Conservation (phyloP, 2,329 filamentous ascomycete species). For the Dactylellina sp. region DNA sequence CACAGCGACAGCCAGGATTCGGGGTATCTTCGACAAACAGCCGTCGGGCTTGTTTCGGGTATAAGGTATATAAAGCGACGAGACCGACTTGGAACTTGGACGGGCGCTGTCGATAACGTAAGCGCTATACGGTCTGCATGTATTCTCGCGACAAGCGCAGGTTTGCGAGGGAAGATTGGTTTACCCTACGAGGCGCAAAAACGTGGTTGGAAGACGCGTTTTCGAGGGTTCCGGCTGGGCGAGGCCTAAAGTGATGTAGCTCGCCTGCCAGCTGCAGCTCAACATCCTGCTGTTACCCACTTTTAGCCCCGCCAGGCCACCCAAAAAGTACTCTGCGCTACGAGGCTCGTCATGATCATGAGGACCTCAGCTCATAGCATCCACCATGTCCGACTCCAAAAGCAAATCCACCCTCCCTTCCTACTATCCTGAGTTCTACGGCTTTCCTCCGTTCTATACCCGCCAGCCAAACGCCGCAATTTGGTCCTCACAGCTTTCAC, state of each 20-base stretch:
- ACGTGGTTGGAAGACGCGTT: conserved; percentile 10
- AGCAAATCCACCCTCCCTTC: conserved; percentile 19
- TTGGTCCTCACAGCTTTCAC: conserved; percentile 78
- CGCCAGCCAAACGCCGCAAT: conserved; percentile 80
- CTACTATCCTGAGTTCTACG: conserved; percentile 67
- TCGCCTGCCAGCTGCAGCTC: conserved; percentile 9
- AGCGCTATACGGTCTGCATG: not conserved
- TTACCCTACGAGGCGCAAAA: not conserved
- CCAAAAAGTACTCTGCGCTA: no score
- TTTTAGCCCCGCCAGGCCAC: conserved; percentile 1
- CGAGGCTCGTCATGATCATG: conserved; percentile 7
- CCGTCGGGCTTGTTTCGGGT: not conserved
- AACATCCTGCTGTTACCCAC: not conserved
- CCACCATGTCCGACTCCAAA: conserved; percentile 38
- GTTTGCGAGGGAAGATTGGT: conserved; percentile 21
- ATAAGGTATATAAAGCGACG: conserved; percentile 1
- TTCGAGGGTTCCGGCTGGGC: no score
- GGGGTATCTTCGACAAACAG: not conserved
- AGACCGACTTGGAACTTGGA: not conserved
- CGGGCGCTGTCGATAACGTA: not conserved
- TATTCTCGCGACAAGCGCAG: not conserved
- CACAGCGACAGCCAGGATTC: not conserved
- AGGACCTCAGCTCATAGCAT: not conserved
- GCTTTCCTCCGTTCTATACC: conserved; percentile 87
- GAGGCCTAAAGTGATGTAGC: conserved; percentile 9